Base-by-base conservation (phyloP, 331 rosid genomes). In the Spiraea crenata region DNA sequence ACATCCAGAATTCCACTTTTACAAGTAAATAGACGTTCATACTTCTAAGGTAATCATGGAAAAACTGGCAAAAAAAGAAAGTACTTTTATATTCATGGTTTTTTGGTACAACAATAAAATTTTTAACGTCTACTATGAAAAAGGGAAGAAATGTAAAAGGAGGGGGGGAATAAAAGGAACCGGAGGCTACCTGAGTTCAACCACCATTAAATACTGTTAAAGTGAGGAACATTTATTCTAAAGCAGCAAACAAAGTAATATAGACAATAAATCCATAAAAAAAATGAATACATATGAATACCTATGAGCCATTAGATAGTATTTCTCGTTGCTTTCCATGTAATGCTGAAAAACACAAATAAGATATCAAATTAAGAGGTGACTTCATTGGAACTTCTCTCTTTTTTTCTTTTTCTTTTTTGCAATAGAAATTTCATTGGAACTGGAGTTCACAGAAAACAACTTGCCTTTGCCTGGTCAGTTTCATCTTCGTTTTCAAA, bases 241-340 rank as follows among this genome's bases (percentile, higher is more conserved):
- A 50, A 66, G 65, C 57, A 70, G 77, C 57, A 61, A 63, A 64
- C 54, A 66, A 70, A 54, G 71, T 59, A 48, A 76, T 34, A 73
- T 69, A 63, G 55, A 17, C 55, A 57, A 39, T 16, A 16, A 49
- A 25, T 44, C 38, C 60, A 75, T 57, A 25, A 76, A 35, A 72
- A 59, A 67, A 25, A 25, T 25, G 69, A 77, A 50, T 58, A 69
- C 70, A 69, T 48, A 69, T 35, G 1, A 37, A 61, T 85, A 95
- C 99, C 98, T 91, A 85, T 95, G 99, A 65, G 99, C 99, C 99
- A 95, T 95, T 93, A 83, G 38, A 80, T 95, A 95, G 86, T 95
- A 91, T 85, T 95, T 95, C 84, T 95, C 99, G 71, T 95, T 95
- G 88, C 99, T 95, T 79, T 91, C 99, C 96, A 85, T 49, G 79